phyloP scores from a whole-genome alignment of 2,329 filamentous ascomycete genomes.

The Pseudovirgaria hyperparasitica region DNA sequence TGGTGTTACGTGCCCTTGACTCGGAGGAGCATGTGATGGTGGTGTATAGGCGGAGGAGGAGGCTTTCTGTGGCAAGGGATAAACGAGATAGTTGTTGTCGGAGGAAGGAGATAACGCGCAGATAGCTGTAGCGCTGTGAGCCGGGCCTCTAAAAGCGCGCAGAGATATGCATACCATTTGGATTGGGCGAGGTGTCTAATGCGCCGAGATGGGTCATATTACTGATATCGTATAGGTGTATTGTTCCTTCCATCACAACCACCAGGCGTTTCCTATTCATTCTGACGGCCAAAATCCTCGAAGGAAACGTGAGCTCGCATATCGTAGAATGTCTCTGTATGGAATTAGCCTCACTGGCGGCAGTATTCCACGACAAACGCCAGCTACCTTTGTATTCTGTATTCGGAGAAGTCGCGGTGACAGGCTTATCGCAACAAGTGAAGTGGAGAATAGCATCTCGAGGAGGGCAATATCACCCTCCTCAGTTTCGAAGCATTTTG shows the following conservation, averaged over 20 bases:
- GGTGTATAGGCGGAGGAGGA: constrained; percentile 38
- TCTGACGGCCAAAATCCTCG: constrained; percentile 86
- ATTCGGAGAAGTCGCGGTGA: constrained; percentile 89
- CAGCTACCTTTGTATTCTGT: constrained; percentile 82
- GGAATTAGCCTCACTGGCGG: constrained; percentile 2
- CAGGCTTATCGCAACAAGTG: constrained; percentile 82
- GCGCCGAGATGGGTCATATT: constrained; percentile 94
- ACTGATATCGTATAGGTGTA: constrained; percentile 97
- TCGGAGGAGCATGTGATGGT: constrained; percentile 70
- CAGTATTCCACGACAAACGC: constrained; percentile 3
- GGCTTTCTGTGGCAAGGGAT: constrained; percentile 65
- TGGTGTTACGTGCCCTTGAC: constrained; percentile 59
- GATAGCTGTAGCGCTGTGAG: constrained; percentile 47
- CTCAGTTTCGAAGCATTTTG: constrained; percentile 86
- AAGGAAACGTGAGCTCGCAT: constrained; percentile 96
- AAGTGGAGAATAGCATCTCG: constrained; percentile 98
- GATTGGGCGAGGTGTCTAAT: constrained; percentile 88
- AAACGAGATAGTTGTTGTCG: constrained; percentile 90
- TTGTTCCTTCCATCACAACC: constrained; percentile 87
- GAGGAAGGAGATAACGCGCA: constrained; percentile 89
- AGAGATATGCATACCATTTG: constrained; percentile 42
- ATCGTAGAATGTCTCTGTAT: constrained; percentile 64
- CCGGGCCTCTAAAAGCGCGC: neutral
- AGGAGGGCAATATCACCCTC: constrained; percentile 92
- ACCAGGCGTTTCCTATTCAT: constrained; percentile 89